A percentile compares a stretch with the other conserved stretches of the same genome.
Evolutionary conservation across 2,329 filamentous ascomycete genomes (phyloP).

Genomic region (Sporothrix protearum): DNA sequence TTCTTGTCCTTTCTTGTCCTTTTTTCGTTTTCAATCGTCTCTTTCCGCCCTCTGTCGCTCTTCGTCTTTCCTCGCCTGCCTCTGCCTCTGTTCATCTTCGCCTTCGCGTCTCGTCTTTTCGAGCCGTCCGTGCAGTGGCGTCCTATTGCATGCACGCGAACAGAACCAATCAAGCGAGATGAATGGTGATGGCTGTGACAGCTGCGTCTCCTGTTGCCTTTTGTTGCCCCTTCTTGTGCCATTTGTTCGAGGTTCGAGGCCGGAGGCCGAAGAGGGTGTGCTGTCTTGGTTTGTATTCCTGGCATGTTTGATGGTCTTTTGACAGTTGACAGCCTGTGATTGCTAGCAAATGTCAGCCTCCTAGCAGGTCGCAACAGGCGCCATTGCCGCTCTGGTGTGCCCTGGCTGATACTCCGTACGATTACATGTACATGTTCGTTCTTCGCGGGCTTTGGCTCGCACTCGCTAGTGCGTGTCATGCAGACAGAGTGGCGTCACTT

Average conservation of each 20-base stretch:
- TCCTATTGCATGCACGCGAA: background rate
- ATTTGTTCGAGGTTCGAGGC: too few species aligned
- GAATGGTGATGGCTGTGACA: background rate
- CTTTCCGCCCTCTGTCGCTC: too few species aligned
- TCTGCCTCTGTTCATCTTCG: background rate
- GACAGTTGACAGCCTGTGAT: background rate
- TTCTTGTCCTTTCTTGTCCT: background rate
- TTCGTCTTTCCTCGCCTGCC: background rate
- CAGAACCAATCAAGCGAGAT: background rate
- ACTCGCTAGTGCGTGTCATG: conserved; percentile 8
- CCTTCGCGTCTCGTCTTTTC: background rate
- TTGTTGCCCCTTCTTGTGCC: background rate
- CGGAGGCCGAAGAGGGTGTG: background rate
- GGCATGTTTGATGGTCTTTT: background rate
- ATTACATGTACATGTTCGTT: too few species aligned
- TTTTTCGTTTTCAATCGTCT: background rate
- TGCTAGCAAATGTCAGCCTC: background rate
- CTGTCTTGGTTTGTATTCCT: background rate
- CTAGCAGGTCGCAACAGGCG: background rate
- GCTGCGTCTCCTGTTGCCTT: background rate
- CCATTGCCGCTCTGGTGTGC: background rate
- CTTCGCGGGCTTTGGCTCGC: background rate
- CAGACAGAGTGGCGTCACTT: conserved; percentile 21
- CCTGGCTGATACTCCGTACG: too few species aligned
- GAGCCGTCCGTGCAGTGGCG: background rate